Base-by-base conservation (phyloP, 2,329 filamentous ascomycete genomes). In the Aspergillus pseudoviridinutans region DNA sequence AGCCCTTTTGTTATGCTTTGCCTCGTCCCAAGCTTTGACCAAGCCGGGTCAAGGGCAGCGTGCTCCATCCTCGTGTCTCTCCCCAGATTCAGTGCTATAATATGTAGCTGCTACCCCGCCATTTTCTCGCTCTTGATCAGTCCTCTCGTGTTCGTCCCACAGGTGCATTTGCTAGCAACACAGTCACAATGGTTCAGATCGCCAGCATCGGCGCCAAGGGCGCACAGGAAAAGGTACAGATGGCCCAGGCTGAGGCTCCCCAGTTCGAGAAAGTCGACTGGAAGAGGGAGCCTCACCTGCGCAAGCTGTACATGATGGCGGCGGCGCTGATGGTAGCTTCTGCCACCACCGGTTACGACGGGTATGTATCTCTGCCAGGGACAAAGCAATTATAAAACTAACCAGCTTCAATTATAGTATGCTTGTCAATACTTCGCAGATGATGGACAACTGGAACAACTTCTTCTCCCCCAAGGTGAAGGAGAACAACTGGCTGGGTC, bases 311-410 rank as follows among this genome's bases (percentile, higher is more conserved):
- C 66, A 76, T 76, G 52, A 78, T 79, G 67, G 77, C 76, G 58
- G 71, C 78, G 22, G 78, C 86, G 58, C 76, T 87, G 57, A 82
- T 84, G 70, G 74, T 86, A 56, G 83, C 82, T 12, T 86, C 84
- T 29, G 84, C 84, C 47, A 86, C 83, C 29, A 86, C 83, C 7
- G 83, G 84, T 54, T 86, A 85, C 66, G 84, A 87, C 71, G 83
- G 83, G 76, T 78, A 64, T 51, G 58, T 32, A 38, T 12, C 29
- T 38, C 32, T 17, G 5, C 32, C 8, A 14, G 12, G 32, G 32
- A 38, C 14, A 17, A 17, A 6, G 32, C 28, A n/a, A 3, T 17
- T 38, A 7, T 5, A 17, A 14, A 7, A 38, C 14, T 38, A 38
- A 38, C 9, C 9, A 29, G 0, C 9, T 4, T 29, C 28, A 10